A percentile compares a stretch with the other conserved stretches of the same genome.
Evolutionary conservation across 1,284 basidiomycete species (phyloP).

Genomic region (Dichomitus squalens): DNA sequence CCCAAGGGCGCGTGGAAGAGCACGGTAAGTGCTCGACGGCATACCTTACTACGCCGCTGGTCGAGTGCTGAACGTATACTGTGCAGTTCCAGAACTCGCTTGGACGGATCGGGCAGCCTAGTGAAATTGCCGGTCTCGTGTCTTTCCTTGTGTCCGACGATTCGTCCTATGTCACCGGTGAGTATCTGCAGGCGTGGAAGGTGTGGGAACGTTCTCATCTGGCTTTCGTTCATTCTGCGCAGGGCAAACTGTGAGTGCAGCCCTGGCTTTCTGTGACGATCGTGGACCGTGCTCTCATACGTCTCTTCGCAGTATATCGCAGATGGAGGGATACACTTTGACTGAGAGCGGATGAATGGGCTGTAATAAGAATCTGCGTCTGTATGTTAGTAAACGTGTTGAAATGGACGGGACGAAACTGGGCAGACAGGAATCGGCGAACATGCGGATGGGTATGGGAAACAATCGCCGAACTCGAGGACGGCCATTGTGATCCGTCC

Average conservation of each 20-base stretch:
- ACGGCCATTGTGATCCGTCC: too few relatives aligned
- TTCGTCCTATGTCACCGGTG: conserved; percentile 38
- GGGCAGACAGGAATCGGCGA: too few relatives aligned
- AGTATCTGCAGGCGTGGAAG: neutral
- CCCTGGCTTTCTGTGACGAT: neutral
- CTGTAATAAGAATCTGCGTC: neutral
- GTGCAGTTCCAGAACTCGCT: neutral
- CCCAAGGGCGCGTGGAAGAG: neutral
- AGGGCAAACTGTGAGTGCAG: conserved; percentile 1
- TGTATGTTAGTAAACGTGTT: neutral
- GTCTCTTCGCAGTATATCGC: conserved; percentile 5
- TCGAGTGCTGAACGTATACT: neutral
- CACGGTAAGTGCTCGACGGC: neutral
- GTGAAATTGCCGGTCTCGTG: conserved; percentile 38
- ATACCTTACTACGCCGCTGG: neutral
- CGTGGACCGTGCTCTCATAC: neutral
- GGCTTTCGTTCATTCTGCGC: too few relatives aligned
- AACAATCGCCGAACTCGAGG: too few relatives aligned
- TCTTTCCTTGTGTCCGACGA: conserved; percentile 38
- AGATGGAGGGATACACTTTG: conserved; percentile 15
- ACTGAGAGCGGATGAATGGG: conserved; percentile 31
- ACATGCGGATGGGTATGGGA: too few relatives aligned
- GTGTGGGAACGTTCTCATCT: neutral
- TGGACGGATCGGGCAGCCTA: conserved; percentile 28
- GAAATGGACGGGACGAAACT: too few relatives aligned